These are phyloP conservation scores for Serendipita indica DNA, from an alignment of 768 basidiomycete genomes.

Conservation along the genomic window DNA sequence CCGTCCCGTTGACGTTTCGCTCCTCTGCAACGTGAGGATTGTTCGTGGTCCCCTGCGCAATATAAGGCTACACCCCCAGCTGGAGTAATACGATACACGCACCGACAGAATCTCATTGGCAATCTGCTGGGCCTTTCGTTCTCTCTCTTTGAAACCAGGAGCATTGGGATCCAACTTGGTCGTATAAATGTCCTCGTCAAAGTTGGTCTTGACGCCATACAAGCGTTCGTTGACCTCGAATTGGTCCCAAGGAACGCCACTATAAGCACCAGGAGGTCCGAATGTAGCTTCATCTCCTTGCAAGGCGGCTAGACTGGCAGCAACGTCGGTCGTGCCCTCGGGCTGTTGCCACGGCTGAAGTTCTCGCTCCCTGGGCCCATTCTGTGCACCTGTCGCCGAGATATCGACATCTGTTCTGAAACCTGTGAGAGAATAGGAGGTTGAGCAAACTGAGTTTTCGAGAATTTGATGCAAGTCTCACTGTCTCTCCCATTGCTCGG, in stretches of 20 bases:
- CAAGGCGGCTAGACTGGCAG: constrained; percentile 18
- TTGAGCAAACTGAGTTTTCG: constrained; percentile 10
- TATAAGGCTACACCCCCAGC: no score
- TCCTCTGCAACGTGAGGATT: constrained; percentile 90
- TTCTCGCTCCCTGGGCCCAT: constrained; percentile 46
- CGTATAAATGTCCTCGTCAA: constrained; percentile 89
- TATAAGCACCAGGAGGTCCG: constrained; percentile 33
- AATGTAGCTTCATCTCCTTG: constrained; percentile 57
- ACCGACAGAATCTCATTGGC: constrained; percentile 87
- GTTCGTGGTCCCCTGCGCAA: constrained; percentile 37
- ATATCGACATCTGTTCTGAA: constrained; percentile 79
- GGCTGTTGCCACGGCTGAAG: constrained; percentile 64
- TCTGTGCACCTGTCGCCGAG: constrained; percentile 32
- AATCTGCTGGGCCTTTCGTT: constrained; percentile 71
- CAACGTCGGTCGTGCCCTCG: constrained; percentile 18
- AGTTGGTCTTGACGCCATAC: constrained; percentile 83
- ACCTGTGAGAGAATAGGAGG: constrained; percentile 28
- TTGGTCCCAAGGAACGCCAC: constrained; percentile 62
- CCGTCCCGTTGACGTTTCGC: constrained; percentile 47
- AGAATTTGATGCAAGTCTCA: neutral
- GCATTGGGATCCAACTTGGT: constrained; percentile 78
- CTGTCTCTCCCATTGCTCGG: constrained; percentile 46
- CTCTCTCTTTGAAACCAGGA: constrained; percentile 77
- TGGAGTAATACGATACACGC: constrained; percentile 22
- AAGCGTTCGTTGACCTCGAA: constrained; percentile 85